phyloP scores from a whole-genome alignment of 306 rosid genomes.

The Parietaria judaica region DNA sequence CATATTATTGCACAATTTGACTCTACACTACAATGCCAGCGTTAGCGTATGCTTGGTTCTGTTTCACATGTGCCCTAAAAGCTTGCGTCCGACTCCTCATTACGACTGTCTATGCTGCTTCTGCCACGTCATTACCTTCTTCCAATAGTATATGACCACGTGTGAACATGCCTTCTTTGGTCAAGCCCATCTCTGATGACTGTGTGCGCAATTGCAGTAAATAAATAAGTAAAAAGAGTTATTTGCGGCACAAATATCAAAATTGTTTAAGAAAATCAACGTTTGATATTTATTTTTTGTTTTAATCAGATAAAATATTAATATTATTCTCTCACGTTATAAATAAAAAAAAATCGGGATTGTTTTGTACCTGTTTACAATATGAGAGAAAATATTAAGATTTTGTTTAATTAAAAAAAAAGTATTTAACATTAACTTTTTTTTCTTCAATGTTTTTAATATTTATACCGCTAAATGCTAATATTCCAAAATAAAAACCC shows the following conservation, averaged over 20 bases:
- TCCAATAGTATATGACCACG: constrained; percentile 13
- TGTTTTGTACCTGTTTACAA: too few relatives aligned
- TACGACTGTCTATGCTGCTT: constrained; percentile 13
- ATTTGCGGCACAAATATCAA: too few relatives aligned
- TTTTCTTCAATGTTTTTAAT: too few relatives aligned
- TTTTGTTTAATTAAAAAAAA: too few relatives aligned
- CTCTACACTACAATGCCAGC: not conserved
- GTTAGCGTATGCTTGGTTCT: not conserved
- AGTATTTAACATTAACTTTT: too few relatives aligned
- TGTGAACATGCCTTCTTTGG: constrained; percentile 14
- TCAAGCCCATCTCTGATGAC: constrained; percentile 18
- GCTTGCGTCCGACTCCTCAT: constrained; percentile 28
- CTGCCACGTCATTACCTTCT: constrained; percentile 5
- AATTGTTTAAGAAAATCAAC: too few relatives aligned
- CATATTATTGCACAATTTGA: not conserved
- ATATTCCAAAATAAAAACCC: too few relatives aligned
- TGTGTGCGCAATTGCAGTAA: not conserved
- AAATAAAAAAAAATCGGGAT: too few relatives aligned
- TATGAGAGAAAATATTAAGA: not conserved
- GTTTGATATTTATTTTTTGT: too few relatives aligned
- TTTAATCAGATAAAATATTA: not conserved
- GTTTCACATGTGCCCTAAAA: constrained; percentile 18
- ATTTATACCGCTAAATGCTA: too few relatives aligned
- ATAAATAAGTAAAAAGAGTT: not conserved
- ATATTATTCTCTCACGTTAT: not conserved